Evolutionary conservation across 176 grass and related monocot species (phyloP), one percentile per base, ranked within the genome.

Genomic region (Rhynchospora breviuscula): DNA sequence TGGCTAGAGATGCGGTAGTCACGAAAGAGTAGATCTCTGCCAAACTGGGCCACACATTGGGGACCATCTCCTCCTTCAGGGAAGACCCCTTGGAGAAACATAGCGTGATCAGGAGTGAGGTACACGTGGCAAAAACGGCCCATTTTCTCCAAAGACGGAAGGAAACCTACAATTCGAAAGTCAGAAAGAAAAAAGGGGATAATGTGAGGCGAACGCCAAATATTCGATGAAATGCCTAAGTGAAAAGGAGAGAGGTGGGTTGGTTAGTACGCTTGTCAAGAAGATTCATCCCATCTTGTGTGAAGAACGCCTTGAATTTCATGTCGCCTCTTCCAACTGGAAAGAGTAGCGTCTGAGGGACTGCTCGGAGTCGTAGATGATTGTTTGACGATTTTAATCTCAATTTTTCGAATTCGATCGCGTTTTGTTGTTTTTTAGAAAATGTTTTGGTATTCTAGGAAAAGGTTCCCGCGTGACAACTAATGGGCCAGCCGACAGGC

Each of bases 291-390:
- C 89, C 96, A 22, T 92, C 96, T 1, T 88, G 87, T 59, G 93
- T 99, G 86, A 95, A 90, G 88, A 91, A 93, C 58, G 93, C 96
- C 83, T 95, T 99, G 40, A 95, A 99, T 84, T 95, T 95, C 96
- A 99, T 99, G 43, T 75, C 60, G 83, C 35, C 23, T 60, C 78
- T 77, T 77, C 67, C 3, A 10, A 53, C 35, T 14, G 8, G n/a
- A 8, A 31, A 52, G 12, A 64, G 59, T 46, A 66, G 10, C 56
- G 45, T 26, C 9, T 22, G 59, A 29, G 66, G 7, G 29, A 67
- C 10, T 21, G 45, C 33, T 35, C 33, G 35, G 35, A 40, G 1
- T 29, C 26, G 26, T 0, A 29, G 26, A 29, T 29, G 26, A 1
- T 29, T 29, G 26, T 29, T 29, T 29, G 26, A 29, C 26, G 26